Evolutionary conservation across 1,284 basidiomycete species (phyloP).

Genomic region (Leccinum solheimii): DNA sequence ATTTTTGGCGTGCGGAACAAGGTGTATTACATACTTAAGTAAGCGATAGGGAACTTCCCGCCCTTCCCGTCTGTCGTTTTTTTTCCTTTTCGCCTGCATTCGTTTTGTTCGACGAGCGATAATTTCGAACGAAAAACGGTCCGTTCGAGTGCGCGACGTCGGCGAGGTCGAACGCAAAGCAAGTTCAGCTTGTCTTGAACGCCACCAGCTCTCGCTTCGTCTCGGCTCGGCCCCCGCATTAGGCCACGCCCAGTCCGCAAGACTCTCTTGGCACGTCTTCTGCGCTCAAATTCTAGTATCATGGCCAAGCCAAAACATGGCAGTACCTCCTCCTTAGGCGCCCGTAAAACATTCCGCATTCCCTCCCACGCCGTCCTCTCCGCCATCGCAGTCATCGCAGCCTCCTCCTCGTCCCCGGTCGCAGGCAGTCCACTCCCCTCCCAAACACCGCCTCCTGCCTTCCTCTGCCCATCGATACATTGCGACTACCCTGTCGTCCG

Average conservation of each 20-base stretch:
- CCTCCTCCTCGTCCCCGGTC: constrained; percentile 38
- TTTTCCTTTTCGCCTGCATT: background rate
- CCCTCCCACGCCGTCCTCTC: constrained; percentile 54
- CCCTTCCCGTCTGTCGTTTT: background rate
- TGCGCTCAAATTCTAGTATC: constrained; percentile 17
- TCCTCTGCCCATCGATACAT: constrained; percentile 59
- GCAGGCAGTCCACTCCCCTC: constrained; percentile 45
- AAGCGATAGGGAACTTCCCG: constrained; percentile 19
- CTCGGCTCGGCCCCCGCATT: constrained; percentile 27
- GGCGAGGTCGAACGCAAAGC: background rate
- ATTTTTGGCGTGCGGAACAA: constrained; percentile 16
- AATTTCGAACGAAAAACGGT: background rate
- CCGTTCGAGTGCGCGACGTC: background rate
- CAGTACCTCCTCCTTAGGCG: constrained; percentile 1
- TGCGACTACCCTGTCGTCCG: constrained; percentile 5
- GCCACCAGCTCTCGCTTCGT: background rate
- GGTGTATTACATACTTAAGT: constrained; percentile 32
- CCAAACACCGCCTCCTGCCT: constrained; percentile 48
- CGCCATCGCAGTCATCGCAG: constrained; percentile 54
- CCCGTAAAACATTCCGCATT: background rate
- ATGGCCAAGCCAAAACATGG: constrained; percentile 40
- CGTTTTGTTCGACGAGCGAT: constrained; percentile 9
- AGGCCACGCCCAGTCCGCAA: constrained; percentile 36
- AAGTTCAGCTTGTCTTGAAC: background rate
- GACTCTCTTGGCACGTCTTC: constrained; percentile 41